A percentile compares a stretch with the other conserved stretches of the same genome.
These are phyloP conservation scores for Candida ulmi DNA, from an alignment of 805 yeast genomes.

Conservation along the genomic window DNA sequence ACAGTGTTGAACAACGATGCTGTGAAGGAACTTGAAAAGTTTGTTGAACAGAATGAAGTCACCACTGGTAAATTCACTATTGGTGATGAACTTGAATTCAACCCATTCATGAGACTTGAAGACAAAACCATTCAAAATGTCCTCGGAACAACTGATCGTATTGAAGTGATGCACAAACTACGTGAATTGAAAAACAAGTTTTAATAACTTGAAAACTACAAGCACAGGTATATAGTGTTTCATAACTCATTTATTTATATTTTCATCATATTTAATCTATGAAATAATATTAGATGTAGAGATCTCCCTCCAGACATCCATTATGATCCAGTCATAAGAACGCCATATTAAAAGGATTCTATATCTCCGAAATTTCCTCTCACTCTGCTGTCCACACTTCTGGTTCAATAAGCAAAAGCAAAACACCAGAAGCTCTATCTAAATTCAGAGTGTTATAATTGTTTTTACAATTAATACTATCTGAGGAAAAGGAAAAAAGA, in stretches of 20 bases:
- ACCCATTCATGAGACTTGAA: slow-evolving; percentile 81
- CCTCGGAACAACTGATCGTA: slow-evolving; percentile 45
- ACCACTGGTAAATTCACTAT: slow-evolving; percentile 88
- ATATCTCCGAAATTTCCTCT: slow-evolving; percentile 23
- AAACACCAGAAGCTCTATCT: slow-evolving; percentile 35
- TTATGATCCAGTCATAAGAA: neutral
- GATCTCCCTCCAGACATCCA: neutral
- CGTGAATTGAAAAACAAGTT: slow-evolving; percentile 69
- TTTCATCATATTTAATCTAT: too few relatives aligned
- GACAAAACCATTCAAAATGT: slow-evolving; percentile 59
- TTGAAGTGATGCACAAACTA: slow-evolving; percentile 63
- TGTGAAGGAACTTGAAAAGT: slow-evolving; percentile 48
- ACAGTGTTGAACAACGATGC: slow-evolving; percentile 42
- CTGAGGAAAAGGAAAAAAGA: slow-evolving; percentile 22
- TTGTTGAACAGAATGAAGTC: slow-evolving; percentile 48
- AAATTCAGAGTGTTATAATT: slow-evolving; percentile 28
- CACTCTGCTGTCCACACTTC: slow-evolving; percentile 50
- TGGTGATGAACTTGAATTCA: slow-evolving; percentile 72
- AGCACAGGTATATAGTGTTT: too few relatives aligned
- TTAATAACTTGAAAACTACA: neutral
- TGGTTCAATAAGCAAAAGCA: slow-evolving; percentile 21
- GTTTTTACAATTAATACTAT: slow-evolving; percentile 19
- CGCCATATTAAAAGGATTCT: neutral
- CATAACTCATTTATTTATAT: neutral
- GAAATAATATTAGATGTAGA: neutral